Evolutionary conservation across 2,329 filamentous ascomycete genomes (phyloP), one percentile per base, ranked within the genome.

Genomic region (Bipolaris cookei): DNA sequence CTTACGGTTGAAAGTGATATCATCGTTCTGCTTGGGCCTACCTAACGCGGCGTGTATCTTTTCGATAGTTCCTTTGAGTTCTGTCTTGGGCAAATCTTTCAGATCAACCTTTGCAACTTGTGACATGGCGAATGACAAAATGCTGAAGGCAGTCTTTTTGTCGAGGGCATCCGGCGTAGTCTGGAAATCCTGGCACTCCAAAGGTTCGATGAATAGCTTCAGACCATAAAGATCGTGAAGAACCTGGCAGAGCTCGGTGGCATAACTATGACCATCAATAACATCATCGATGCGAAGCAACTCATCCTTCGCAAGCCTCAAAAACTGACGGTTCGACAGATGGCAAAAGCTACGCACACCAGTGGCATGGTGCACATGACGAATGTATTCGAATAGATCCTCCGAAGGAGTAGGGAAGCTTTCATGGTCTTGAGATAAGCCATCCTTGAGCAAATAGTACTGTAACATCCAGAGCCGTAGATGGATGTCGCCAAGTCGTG

Each of bases 1-100:
- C 51, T 92, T 89, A 54, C 91, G 84, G 75, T 99, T 99, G 74
- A 95, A 89, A n/a, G 89, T 84, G 77, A 96, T 88, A 59, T 92
- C 88, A 4, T 91, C 86, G 1, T 89, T 90, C 11, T 89, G 86
- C 74, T 93, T 97, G 25, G 89, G 86, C 16, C 80, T 77, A 1
- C 91, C 92, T 51, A 98, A 89, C 4, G 91, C 89, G 64, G 91
- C 88, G 73, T 98, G 93, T 77, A 99, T 91, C 65, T 93, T 92
- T 57, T 99, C 95, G 56, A 99, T 95, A 0, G 92, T 92, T 14
- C 84, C 86, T 73, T 94, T 96, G 51, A 99, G 81, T 54, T 98
- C 92, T 14, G 92, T 95, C 74, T 96, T 98, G 14, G 92, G 86
- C 16, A 98, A 79, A 64, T 98, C 95, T 69, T 94, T 96, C 80